Evolutionary conservation across 2,329 filamentous ascomycete genomes (phyloP).

Genomic region (Basipetospora chlamydospora): DNA sequence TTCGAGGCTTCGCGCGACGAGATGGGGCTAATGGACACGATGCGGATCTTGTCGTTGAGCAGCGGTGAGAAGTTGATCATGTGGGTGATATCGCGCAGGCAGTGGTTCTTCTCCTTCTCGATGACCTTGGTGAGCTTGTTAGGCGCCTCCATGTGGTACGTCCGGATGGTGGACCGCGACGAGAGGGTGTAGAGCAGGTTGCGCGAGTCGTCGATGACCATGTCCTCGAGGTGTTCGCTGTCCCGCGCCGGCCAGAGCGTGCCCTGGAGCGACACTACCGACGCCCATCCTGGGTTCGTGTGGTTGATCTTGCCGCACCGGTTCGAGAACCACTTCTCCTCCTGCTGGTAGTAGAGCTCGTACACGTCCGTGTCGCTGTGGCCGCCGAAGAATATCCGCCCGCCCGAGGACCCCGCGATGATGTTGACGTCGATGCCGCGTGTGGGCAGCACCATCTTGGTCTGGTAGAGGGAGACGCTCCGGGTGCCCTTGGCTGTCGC

Average conservation of each 20-base stretch:
- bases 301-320: constrained; percentile 83
- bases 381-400: constrained; percentile 87
- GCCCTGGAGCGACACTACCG: constrained; percentile 39
- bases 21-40: constrained; percentile 79
- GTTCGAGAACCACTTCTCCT: constrained; percentile 92
- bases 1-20: constrained; percentile 64
- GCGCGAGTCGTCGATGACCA: constrained; percentile 78
- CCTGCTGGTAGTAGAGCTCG: constrained; percentile 90
- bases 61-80: constrained; percentile 64
- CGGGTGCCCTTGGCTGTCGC: constrained; percentile 54
- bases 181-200: constrained; percentile 87
- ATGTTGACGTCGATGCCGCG: constrained; percentile 63
- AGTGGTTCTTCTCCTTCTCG: constrained; percentile 47
- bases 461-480: constrained; percentile 70
- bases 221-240: constrained; percentile 56
- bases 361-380: constrained; percentile 72
- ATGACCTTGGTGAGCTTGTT: constrained; percentile 49
- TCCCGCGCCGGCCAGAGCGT: constrained; percentile 34
- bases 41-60: constrained; percentile 52
- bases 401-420: constrained; percentile 68
- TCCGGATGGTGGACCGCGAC: constrained; percentile 73
- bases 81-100: constrained; percentile 64
- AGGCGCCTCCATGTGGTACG: constrained; percentile 67
- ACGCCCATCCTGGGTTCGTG: constrained; percentile 57
- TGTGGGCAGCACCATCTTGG: constrained; percentile 67